These are phyloP conservation scores for Ramularia collo-cygni DNA, from an alignment of 2,329 filamentous ascomycete genomes.

Conservation along the genomic window DNA sequence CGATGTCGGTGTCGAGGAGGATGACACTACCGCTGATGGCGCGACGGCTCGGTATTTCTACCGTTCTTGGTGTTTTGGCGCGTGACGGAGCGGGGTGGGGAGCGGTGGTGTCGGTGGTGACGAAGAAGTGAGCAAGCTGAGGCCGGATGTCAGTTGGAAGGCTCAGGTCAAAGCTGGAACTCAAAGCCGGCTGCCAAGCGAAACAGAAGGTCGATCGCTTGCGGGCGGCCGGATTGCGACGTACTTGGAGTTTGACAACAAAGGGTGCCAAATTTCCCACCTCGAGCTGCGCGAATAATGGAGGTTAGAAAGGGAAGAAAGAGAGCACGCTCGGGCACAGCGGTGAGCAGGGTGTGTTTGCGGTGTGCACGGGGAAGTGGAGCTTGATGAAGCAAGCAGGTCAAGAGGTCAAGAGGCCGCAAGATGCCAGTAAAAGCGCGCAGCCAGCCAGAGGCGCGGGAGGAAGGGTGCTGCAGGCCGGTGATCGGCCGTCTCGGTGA, in stretches of 20 bases:
- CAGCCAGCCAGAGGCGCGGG: too few relatives aligned
- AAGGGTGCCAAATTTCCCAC: neutral
- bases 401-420: too few relatives aligned
- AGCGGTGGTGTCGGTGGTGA: conserved; percentile 2
- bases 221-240: too few relatives aligned
- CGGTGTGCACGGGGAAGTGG: neutral
- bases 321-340: neutral
- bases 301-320: neutral
- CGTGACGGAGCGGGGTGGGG: conserved; percentile 1
- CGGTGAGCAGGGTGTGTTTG: neutral
- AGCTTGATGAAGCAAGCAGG: too few relatives aligned
- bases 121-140: neutral
- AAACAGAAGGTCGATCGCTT: conserved; percentile 1
- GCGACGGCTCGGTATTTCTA: conserved; percentile 21
- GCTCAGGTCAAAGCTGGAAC: conserved; percentile 1
- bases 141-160: conserved; percentile 4
- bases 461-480: too few relatives aligned
- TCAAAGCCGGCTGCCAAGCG: neutral
- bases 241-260: too few relatives aligned
- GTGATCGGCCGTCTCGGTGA: too few relatives aligned
- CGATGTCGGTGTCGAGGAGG: conserved; percentile 5
- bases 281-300: too few relatives aligned
- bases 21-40: too few relatives aligned
- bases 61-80: conserved; percentile 13
- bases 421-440: too few relatives aligned